phyloP scores from a whole-genome alignment of 345 rosid genomes.

The Citrus reticulata region DNA sequence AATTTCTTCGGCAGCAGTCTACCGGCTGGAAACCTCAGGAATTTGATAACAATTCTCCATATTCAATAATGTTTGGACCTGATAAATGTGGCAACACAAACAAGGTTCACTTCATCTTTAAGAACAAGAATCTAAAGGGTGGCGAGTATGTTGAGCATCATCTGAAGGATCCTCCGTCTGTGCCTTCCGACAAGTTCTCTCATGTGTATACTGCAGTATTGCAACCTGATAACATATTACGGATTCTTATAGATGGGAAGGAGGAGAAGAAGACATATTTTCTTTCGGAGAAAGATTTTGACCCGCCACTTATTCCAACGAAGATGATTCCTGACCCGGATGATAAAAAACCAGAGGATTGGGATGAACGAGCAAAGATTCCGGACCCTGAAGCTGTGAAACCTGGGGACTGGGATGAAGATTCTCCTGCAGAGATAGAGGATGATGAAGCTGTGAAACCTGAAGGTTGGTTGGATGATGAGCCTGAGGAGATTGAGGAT shows the following conservation, averaged over 20 bases:
- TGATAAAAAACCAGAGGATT: constrained; percentile 54
- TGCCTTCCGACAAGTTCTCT: constrained; percentile 44
- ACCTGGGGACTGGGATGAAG: constrained; percentile 67
- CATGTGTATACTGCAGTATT: constrained; percentile 58
- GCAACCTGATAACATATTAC: constrained; percentile 36
- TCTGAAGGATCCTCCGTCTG: constrained; percentile 45
- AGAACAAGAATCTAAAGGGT: constrained; percentile 50
- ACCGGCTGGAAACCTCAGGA: constrained; percentile 40
- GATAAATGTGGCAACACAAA: constrained; percentile 56
- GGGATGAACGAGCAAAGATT: constrained; percentile 50
- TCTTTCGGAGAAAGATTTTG: constrained; percentile 45
- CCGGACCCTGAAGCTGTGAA: constrained; percentile 43
- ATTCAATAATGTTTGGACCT: constrained; percentile 61
- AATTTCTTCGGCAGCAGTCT: constrained; percentile 33
- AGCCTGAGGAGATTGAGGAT: constrained; percentile 55
- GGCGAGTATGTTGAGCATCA: constrained; percentile 52
- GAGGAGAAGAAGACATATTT: constrained; percentile 45
- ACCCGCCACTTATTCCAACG: constrained; percentile 48
- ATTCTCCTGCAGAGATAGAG: constrained; percentile 40
- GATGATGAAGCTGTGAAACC: constrained; percentile 55
- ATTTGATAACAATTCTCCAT: constrained; percentile 43
- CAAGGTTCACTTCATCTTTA: constrained; percentile 59
- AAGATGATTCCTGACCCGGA: constrained; percentile 44
- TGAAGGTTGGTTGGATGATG: constrained; percentile 59
- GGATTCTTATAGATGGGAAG: constrained; percentile 48